Evolutionary conservation across 148 eudicot species (phyloP), one percentile per base, ranked within the genome.

Genomic region (Spergularia marina): DNA sequence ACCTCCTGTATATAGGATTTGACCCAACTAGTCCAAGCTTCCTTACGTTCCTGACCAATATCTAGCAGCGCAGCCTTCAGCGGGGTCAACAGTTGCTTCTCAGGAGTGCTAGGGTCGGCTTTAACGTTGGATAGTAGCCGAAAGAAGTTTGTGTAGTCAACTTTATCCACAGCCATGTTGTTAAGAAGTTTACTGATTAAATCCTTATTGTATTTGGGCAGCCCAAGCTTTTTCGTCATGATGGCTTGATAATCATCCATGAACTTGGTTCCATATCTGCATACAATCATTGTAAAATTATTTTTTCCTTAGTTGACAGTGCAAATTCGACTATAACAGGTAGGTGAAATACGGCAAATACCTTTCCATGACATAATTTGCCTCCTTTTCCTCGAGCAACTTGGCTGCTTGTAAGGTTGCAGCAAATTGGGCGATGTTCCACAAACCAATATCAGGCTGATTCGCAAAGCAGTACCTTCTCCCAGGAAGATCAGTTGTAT

Each of bases 91-190:
- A 95, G 78, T 62, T 95, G 82, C 68, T 80, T 72, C 76, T 92
- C 97, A 60, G 91, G 96, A 79, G 71, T 88, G 81, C 79, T 85
- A 15, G 86, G 80, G 79, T 95, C 92, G 70, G 94, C 92, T 86
- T 89, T 91, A 66, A 95, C 73, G 74, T 91, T 95, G 68, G 98
- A 89, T 68, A 95, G 99, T 61, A 88, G 65, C 65, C 99, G 88
- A 65, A 95, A 95, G 84, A 95, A 95, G 74, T 92, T 95, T 11
- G 99, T 95, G 84, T 95, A 95, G 78, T 95, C 99, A 49, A 95
- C 99, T 91, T 95, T 95, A 84, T 95, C 99, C 21, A 95, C 97
- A 59, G 99, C 99, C 98, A 95, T 83, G 81, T 95, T 95, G 88
- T 92, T 95, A 8, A 95, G 92, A 74, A 95, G 92, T 85, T 89